Evolutionary conservation across 345 rosid genomes (phyloP).

Genomic region (Populus tremula): DNA sequence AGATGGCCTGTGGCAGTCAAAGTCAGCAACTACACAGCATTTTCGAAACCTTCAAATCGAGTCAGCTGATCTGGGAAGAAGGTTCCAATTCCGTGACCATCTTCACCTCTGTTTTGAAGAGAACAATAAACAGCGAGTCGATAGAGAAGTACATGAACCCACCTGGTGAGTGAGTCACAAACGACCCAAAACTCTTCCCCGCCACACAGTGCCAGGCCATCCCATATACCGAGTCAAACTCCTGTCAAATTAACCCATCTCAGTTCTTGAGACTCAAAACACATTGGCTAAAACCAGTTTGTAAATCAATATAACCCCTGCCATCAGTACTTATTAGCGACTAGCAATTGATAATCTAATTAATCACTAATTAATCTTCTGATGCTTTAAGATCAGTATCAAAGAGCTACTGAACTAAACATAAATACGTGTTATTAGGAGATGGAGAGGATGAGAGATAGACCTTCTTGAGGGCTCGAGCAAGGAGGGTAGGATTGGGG

Average conservation of each 20-base stretch:
- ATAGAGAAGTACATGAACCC: constrained; percentile 43
- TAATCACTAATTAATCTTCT: too few relatives aligned
- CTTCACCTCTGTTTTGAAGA: constrained; percentile 43
- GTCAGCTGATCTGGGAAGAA: not conserved
- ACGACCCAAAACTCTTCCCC: constrained; percentile 48
- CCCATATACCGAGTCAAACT: constrained; percentile 40
- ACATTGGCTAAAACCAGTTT: not conserved
- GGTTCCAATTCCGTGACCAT: constrained; percentile 15
- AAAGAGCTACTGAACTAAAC: not conserved
- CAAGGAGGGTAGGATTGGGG: constrained; percentile 33
- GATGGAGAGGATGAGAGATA: not conserved
- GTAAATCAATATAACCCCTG: not conserved
- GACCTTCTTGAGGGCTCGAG: constrained; percentile 45
- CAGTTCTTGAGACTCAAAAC: not conserved
- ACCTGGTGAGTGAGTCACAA: constrained; percentile 38
- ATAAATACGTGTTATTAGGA: not conserved
- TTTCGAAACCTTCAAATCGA: not conserved
- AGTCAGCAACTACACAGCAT: too few relatives aligned
- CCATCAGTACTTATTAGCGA: too few relatives aligned
- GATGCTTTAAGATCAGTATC: not conserved
- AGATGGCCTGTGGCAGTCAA: too few relatives aligned
- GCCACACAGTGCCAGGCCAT: constrained; percentile 52
- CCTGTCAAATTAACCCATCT: constrained; percentile 15
- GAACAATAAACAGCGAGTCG: constrained; percentile 32
- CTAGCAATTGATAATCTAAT: not conserved